Evolutionary conservation across 768 basidiomycete genomes (phyloP).

Genomic region (Trametes sanguinea): DNA sequence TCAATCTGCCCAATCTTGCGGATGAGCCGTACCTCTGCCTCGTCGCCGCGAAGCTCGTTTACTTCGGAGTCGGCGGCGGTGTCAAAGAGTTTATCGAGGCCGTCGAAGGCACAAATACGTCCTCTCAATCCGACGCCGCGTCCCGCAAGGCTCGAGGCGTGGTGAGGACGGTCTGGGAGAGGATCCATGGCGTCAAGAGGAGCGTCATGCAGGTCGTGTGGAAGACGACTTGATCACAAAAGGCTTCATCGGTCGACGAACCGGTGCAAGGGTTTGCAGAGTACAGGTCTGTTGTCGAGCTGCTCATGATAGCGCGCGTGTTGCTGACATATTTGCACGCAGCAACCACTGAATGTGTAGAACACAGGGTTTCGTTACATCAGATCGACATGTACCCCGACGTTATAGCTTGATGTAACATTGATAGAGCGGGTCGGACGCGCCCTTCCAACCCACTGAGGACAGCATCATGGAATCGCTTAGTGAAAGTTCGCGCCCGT

Average conservation of each 20-base stretch:
- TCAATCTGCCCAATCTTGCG: background rate
- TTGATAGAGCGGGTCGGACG: conserved; percentile 3
- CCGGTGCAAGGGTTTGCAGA: too few species aligned
- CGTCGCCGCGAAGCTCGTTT: conserved; percentile 88
- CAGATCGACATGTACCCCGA: too few species aligned
- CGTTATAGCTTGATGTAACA: background rate
- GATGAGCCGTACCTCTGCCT: conserved; percentile 49
- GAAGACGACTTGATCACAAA: conserved; percentile 28
- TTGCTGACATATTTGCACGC: too few species aligned
- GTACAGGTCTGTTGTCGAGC: too few species aligned
- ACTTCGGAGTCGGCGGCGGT: conserved; percentile 95
- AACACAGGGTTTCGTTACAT: too few species aligned
- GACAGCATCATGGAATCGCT: background rate
- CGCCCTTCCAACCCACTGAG: conserved; percentile 35
- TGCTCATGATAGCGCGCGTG: too few species aligned
- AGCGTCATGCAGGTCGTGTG: conserved; percentile 67
- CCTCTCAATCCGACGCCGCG: conserved; percentile 7
- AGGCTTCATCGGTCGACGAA: too few species aligned
- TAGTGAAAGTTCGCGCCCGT: too few species aligned
- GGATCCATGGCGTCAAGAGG: conserved; percentile 68
- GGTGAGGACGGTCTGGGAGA: conserved; percentile 66
- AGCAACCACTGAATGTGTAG: too few species aligned
- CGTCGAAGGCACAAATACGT: conserved; percentile 40
- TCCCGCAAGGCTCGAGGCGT: conserved; percentile 36
- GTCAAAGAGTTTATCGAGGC: conserved; percentile 68